Percentiles rank a stretch among this genome's conserved stretches.
Conservation (phyloP, 352 stramenopile genomes). For the Thraustotheca clavata region DNA sequence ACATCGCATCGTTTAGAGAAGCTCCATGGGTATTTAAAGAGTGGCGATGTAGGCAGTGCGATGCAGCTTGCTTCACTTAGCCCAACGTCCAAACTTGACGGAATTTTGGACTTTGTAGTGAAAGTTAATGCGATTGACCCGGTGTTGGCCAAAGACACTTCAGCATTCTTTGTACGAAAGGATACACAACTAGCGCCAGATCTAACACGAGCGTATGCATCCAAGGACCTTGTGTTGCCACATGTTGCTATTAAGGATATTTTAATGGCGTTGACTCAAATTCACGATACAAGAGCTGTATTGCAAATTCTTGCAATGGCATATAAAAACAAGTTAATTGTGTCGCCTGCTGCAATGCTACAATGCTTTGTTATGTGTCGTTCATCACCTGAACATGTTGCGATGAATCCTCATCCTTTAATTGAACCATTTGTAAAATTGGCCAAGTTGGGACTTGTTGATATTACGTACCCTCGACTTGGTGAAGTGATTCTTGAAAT, state of each 20-base stretch:
- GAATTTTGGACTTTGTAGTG: background rate
- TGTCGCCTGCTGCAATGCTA: background rate
- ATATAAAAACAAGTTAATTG: background rate
- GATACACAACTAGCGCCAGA: background rate
- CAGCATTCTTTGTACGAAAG: conserved; percentile 12
- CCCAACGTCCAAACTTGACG: background rate
- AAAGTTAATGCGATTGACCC: background rate
- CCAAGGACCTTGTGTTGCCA: background rate
- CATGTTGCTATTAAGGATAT: background rate
- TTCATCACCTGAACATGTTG: background rate
- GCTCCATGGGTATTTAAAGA: background rate
- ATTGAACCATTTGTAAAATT: background rate
- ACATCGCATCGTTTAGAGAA: background rate
- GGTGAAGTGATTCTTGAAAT: background rate
- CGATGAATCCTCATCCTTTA: background rate
- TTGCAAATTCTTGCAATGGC: conserved; percentile 7
- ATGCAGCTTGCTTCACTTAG: background rate
- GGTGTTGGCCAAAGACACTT: background rate
- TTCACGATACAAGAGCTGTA: background rate
- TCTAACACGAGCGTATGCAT: background rate
- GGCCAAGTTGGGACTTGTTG: background rate
- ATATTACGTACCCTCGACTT: background rate
- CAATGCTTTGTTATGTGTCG: conserved; percentile 6
- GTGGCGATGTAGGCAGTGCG: background rate
- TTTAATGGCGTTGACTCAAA: background rate